Conservation (phyloP, 1,284 basidiomycete species). For the Marasmius fiardii region DNA sequence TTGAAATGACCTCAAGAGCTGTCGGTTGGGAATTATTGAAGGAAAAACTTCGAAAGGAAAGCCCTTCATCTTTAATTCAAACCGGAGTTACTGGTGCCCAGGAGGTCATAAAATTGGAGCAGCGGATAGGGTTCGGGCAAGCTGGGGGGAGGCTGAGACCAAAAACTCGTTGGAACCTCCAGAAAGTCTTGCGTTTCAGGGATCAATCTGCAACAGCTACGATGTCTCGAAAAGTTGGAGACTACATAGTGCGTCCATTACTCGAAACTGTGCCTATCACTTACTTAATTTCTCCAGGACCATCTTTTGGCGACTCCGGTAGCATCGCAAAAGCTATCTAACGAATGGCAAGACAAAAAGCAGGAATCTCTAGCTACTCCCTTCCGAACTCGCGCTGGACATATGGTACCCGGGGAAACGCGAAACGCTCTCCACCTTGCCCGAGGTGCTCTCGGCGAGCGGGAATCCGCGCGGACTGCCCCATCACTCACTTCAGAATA, state of each 20-base stretch:
- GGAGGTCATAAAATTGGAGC: conserved; percentile 47
- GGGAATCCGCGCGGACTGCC: conserved; percentile 20
- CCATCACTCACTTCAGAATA: conserved; percentile 27
- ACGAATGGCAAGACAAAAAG: conserved; percentile 35
- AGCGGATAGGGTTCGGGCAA: conserved; percentile 30
- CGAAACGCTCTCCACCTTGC: conserved; percentile 44
- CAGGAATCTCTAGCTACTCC: conserved; percentile 19
- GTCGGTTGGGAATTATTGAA: conserved; percentile 76
- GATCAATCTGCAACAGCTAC: conserved; percentile 36
- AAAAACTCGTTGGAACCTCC: conserved; percentile 66
- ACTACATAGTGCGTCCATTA: conserved; percentile 52
- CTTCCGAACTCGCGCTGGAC: conserved; percentile 42
- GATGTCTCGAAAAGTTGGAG: conserved; percentile 41
- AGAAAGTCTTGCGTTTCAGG: conserved; percentile 63
- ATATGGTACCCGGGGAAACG: conserved; percentile 46
- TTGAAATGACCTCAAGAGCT: conserved; percentile 81
- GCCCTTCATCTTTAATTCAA: conserved; percentile 45
- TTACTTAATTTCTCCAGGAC: conserved; percentile 33
- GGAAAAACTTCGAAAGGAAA: conserved; percentile 43
- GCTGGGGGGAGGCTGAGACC: conserved; percentile 46
- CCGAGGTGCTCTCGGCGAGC: conserved; percentile 45
- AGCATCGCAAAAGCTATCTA: conserved; percentile 26
- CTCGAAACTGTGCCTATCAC: too few species aligned
- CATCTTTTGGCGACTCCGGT: conserved; percentile 51
- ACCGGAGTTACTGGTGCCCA: conserved; percentile 44